phyloP scores from a whole-genome alignment of 73 alveolate species.

The Paramecium tetraurelia region DNA sequence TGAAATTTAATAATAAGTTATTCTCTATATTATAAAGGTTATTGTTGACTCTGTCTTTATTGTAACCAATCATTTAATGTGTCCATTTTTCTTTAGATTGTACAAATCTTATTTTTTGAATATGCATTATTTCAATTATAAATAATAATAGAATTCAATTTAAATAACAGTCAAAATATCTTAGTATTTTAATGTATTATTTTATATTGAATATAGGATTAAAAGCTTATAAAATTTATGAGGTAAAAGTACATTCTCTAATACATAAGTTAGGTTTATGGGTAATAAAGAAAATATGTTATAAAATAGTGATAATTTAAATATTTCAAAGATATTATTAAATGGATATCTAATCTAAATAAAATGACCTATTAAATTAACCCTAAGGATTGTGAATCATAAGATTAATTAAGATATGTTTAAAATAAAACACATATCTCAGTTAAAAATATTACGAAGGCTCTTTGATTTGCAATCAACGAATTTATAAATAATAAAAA shows the following conservation, averaged over 20 bases:
- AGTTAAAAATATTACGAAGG: not conserved
- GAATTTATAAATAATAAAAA: too few species aligned
- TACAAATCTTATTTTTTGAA: not conserved
- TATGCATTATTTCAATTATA: not conserved
- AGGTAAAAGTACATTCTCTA: not conserved
- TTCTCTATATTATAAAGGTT: not conserved
- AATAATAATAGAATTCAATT: not conserved
- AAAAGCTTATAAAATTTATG: too few species aligned
- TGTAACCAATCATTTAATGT: too few species aligned
- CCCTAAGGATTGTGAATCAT: not conserved
- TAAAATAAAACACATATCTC: not conserved
- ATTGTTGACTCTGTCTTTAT: not conserved
- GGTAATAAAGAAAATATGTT: too few species aligned
- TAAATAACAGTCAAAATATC: not conserved
- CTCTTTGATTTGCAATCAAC: not conserved
- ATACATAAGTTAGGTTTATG: too few species aligned
- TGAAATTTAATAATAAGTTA: too few species aligned
- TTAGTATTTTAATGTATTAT: not conserved
- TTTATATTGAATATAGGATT: too few species aligned
- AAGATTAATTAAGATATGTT: not conserved
- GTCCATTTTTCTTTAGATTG: not conserved
- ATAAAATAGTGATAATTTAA: too few species aligned
- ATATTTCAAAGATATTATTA: not conserved
- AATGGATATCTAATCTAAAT: too few species aligned
- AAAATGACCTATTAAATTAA: too few species aligned